Percentiles rank a stretch among this genome's conserved stretches.
Conservation (phyloP, 768 basidiomycete genomes). For the Kondoa subrosea region DNA sequence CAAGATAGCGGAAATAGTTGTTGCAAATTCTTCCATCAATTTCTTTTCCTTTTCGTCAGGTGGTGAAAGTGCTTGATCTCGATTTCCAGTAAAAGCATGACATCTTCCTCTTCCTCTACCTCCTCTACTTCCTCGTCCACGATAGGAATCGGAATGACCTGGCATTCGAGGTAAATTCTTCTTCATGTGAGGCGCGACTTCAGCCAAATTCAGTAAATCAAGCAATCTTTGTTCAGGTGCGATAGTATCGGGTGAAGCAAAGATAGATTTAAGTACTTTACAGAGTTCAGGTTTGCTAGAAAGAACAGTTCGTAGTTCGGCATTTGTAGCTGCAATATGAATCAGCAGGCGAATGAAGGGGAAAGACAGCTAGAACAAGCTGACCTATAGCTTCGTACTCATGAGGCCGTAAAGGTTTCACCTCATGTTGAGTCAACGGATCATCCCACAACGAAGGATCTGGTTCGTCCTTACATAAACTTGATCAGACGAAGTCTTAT, state of each 20-base stretch:
- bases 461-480: too few species aligned
- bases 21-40: background rate
- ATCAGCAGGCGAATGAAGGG: background rate
- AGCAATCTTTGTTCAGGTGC: background rate
- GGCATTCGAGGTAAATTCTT: background rate
- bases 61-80: background rate
- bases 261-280: background rate
- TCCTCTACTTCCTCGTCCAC: background rate
- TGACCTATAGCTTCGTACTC: slow-evolving; percentile 22
- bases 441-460: slow-evolving; percentile 19
- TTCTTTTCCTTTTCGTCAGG: background rate
- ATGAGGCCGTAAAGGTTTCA: slow-evolving; percentile 20
- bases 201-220: background rate
- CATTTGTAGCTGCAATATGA: background rate
- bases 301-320: background rate
- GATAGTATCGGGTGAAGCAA: background rate
- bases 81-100: background rate
- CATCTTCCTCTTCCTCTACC: background rate
- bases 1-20: background rate
- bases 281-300: background rate
- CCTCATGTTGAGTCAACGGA: slow-evolving; percentile 20
- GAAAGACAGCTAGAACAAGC: background rate
- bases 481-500: too few species aligned
- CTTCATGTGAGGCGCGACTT: background rate
- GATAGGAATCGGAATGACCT: background rate